These are phyloP conservation scores for Mytilinidion resinicola DNA, from an alignment of 495 filamentous ascomycete species.

Conservation along the genomic window DNA sequence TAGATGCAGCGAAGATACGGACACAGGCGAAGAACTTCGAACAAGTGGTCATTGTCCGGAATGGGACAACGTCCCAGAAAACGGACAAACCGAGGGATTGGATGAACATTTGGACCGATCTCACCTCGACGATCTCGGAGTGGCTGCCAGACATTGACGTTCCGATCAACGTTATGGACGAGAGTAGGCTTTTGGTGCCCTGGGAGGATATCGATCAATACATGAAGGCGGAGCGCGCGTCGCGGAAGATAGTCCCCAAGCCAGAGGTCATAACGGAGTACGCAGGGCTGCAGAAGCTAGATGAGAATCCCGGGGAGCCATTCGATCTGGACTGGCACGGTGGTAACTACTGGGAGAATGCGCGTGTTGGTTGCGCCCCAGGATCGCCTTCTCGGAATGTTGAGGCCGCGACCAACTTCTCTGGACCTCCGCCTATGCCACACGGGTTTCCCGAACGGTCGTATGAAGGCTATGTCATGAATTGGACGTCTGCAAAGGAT, in stretches of 20 bases:
- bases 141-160: conserved; percentile 35
- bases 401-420: conserved; percentile 28
- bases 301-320: conserved; percentile 3
- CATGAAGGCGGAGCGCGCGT: conserved; percentile 23
- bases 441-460: conserved; percentile 18
- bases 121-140: conserved; percentile 23
- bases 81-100: conserved; percentile 27
- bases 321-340: conserved; percentile 15
- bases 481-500: conserved; percentile 33
- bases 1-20: conserved; percentile 30
- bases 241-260: conserved; percentile 9
- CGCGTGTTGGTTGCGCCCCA: conserved; percentile 33
- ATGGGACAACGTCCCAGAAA: conserved; percentile 27
- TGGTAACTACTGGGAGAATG: conserved; percentile 30
- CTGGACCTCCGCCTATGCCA: conserved; percentile 23
- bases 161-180: conserved; percentile 37
- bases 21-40: conserved; percentile 27
- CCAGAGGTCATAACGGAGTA: conserved; percentile 16
- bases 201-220: conserved; percentile 36
- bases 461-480: conserved; percentile 34
- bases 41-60: conserved; percentile 27
- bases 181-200: conserved; percentile 32
- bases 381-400: conserved; percentile 27
- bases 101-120: conserved; percentile 30
- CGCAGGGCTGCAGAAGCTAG: conserved; percentile 8